Base-by-base conservation (phyloP, 2,329 filamentous ascomycete species). In the Colletotrichum godetiae region DNA sequence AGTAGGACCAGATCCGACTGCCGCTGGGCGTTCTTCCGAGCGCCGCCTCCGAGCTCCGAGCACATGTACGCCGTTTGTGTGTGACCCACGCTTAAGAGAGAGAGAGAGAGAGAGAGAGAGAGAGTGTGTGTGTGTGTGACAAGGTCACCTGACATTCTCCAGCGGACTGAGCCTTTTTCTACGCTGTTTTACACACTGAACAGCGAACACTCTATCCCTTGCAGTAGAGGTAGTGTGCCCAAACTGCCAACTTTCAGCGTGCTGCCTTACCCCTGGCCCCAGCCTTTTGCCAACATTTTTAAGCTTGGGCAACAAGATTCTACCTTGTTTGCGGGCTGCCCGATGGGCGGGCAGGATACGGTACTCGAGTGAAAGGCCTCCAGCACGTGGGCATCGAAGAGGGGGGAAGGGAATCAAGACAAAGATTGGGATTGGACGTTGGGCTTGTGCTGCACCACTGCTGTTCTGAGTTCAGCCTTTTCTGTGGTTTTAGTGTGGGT, bases 401-500 rank as follows among this genome's bases (percentile, higher is more conserved):
- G 22, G 19, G 49, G 42, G 42, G 42, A 8, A 11, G 42, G 42
- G 19, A 22, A 7, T 19, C 13, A 46, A 24, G 37, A 35, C 11
- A 35, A 37, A 37, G 55, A 12, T 35, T 15, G 15, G 46, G 59
- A 65, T 56, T 64, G 57, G 57, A 52, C 33, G 52, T 22, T 37
- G 27, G 31, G 11, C 22, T 24, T 19, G 49, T 29, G 65, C 37
- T 42, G 37, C 37, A 42, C 15, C 37, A 42, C 37, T 42, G 37
- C 46, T 27, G 29, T 55, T 24, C 24, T 11, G 33, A 62, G 42
- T 13, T 52, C 49, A 64, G 29, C 35, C 29, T 46, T 22, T 27
- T 22, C 8, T 19, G 24, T 42, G 46, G 33, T 55, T 31, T 5
- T 15, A 3, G 55, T 31, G 69, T 72, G 66, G 70, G 59, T 72